These are phyloP conservation scores for Aureobasidium sp. DNA, from an alignment of 2,329 filamentous ascomycete species.

Conservation along the genomic window DNA sequence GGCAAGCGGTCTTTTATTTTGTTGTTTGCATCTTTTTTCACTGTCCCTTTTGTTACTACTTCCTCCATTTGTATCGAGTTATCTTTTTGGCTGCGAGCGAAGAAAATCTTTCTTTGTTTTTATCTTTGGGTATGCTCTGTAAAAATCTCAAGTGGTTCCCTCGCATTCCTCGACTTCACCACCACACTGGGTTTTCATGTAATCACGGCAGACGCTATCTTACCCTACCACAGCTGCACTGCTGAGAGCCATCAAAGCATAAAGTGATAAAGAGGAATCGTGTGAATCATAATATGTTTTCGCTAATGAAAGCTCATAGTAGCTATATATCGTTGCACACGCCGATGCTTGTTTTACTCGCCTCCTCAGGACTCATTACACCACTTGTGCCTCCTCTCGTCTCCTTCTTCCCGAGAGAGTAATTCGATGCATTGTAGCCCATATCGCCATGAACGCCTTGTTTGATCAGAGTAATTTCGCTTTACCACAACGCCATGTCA, in stretches of 20 bases:
- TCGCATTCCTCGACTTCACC: not conserved
- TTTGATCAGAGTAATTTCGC: too few relatives aligned
- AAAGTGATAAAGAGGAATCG: too few relatives aligned
- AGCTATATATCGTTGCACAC: not conserved
- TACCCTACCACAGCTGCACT: not conserved
- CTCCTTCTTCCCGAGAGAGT: not conserved
- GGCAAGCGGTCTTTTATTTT: not conserved
- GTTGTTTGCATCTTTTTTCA: not conserved
- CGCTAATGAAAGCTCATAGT: not conserved
- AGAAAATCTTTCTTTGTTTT: not conserved
- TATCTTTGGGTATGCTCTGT: not conserved
- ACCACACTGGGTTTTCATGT: not conserved
- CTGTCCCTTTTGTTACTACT: not conserved
- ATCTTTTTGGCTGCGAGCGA: not conserved
- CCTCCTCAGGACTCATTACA: not conserved
- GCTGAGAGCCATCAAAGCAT: not conserved
- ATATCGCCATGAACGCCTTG: not conserved
- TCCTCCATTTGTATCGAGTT: not conserved
- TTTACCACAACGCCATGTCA: conserved; percentile 64
- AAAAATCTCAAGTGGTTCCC: not conserved
- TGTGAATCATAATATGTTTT: not conserved
- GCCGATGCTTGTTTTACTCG: not conserved
- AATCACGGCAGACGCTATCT: not conserved
- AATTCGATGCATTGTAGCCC: not conserved
- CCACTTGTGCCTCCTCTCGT: not conserved